Evolutionary conservation across 129 eudicot genomes (phyloP).

Genomic region (Arctium minus): DNA sequence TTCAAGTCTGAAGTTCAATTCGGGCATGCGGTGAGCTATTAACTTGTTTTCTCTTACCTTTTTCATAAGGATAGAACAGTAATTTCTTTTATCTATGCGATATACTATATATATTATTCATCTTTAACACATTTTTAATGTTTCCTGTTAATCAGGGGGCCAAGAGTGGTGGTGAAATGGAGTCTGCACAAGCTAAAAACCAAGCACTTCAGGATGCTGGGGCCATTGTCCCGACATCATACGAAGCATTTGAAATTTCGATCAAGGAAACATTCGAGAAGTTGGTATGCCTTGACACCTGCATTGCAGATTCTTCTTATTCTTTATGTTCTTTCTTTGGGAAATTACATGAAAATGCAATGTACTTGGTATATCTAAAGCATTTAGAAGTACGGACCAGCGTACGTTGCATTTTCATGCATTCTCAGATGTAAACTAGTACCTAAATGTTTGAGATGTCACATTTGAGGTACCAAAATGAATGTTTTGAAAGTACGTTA

Average conservation of each 20-base stretch:
- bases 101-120: neutral
- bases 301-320: neutral
- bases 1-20: conserved; percentile 98
- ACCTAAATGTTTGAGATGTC: neutral
- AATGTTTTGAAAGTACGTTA: neutral
- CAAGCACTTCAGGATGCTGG: conserved; percentile 91
- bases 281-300: conserved; percentile 41
- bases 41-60: conserved; percentile 1
- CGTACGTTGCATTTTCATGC: neutral
- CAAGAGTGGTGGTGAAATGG: conserved; percentile 97
- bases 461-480: neutral
- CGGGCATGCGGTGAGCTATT: conserved; percentile 85
- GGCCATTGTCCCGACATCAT: conserved; percentile 92
- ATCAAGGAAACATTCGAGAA: conserved; percentile 84
- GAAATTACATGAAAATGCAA: neutral
- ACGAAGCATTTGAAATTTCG: conserved; percentile 80
- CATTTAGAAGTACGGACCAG: neutral
- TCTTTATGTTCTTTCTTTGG: neutral
- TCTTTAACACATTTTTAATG: neutral
- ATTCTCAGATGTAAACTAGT: neutral
- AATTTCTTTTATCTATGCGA: neutral
- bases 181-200: conserved; percentile 98
- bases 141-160: conserved; percentile 56
- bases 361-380: neutral
- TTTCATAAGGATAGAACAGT: neutral